Base-by-base conservation (phyloP, 805 yeast genomes). In the Blastobotrys terrestris region DNA sequence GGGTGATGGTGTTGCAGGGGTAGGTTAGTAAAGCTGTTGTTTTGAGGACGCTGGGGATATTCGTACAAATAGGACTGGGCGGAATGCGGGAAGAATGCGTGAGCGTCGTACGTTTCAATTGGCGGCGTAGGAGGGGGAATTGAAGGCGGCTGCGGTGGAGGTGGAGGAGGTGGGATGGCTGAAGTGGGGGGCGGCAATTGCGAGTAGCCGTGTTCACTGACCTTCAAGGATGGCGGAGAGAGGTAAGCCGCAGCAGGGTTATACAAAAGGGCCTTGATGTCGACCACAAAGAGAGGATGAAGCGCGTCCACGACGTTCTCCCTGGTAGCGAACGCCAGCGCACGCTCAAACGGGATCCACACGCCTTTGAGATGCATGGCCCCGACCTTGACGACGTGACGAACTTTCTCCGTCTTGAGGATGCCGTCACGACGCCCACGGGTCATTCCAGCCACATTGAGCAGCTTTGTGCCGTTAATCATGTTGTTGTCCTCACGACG, bases 341-440 rank as follows among this genome's bases (percentile, higher is more conserved):
- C 95, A 49, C 94, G 73, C 57, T 86, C 92, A 64, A 85, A 85
- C 1, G 95, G 95, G 54, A 87, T 85, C 95, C 95, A 87, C 46
- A 87, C 95, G 40, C 95, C 95, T 70, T 87, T 87, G 60, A 87
- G 72, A 67, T 87, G 91, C 91, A 87, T 86, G 13, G 90, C 83
- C 3, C 95, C 95, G 55, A 85, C 84, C 69, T 87, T 87, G 44
- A 87, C 92, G 20, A 87, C 95, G 63, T 85, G 87, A 43, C 94
- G 75, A 44, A 80, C 77, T 61, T 83, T 83, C 65, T 86, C 94
- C 54, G 84, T 80, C 70, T 87, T 87, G 57, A 87, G 74, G 56
- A 87, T 82, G 16, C 95, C 95, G 67, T 87, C 95, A 62, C 95
- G 75, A 59, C 92, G 78, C 22, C 95, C 95, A 57, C 95, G 76